Evolutionary conservation across 2,329 filamentous ascomycete species (phyloP), one percentile per base, ranked within the genome.

Genomic region (Stachybotrys chartarum): DNA sequence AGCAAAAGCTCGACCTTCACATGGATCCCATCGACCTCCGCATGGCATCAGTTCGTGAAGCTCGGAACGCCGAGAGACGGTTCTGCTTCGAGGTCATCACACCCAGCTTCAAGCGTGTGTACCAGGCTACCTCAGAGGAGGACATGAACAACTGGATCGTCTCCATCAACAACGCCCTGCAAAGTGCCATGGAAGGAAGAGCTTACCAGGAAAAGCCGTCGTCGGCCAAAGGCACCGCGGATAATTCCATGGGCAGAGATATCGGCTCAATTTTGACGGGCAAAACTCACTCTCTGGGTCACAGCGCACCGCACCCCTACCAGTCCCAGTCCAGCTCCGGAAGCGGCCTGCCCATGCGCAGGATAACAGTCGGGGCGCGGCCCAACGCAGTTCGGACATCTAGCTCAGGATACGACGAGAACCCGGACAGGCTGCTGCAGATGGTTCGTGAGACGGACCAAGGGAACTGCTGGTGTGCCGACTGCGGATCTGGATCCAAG

Each of bases 41-140:
- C 42, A 94, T 97, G 85, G 94, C 94, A 10, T 97, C 94, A 16
- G 95, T 99, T 16, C 85, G 94, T 56, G 94, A 99, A 74, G 93
- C 95, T 46, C 86, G 94, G 30, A 96, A 95, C 69, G 90, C 92
- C 1, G 95, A 99, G 65, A 84, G 94, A 30, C 85, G 94, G 6
- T 99, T 99, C 71, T 97, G 93, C 72, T 99, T 99, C 64, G 94
- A 99, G 72, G 90, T 99, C 53, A 97, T 99, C 57, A 99, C 94
- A 0, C 95, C 95, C 8, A 90, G 94, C 52, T 97, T 87, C 71
- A 97, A 95, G 64, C 86, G 94, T 55, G 92, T 97, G 16, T 99
- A 97, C 70, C 94, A 99, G 74, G 94, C 93, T 46, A 97, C 93
- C 1, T 96, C 93, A 0, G 94, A 97, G 72, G 94, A 99, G 45